Percentiles rank a stretch among this genome's conserved stretches.
Evolutionary conservation across 371 early-diverging fungal species (phyloP).

Genomic region (Lichtheimia hyalospora): DNA sequence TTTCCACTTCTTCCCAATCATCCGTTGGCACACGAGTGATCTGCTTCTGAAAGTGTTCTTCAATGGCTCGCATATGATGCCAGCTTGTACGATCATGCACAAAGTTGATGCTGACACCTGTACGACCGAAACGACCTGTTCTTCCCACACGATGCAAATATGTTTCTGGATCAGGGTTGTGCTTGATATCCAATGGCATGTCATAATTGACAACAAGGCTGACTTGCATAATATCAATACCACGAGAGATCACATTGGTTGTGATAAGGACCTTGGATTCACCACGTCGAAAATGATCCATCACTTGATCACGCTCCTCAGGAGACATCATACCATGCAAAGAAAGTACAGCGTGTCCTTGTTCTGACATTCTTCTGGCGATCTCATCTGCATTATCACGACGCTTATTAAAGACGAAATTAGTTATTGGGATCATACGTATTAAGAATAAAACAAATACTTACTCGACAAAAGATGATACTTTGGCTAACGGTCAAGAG

Average conservation of each 20-base stretch:
- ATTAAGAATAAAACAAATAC: background rate
- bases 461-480: conserved; percentile 93
- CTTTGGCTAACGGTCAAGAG: conserved; percentile 94
- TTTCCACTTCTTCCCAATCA: conserved; percentile 75
- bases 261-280: conserved; percentile 93
- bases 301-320: conserved; percentile 86
- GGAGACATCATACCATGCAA: conserved; percentile 90
- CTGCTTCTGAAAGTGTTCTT: conserved; percentile 71
- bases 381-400: conserved; percentile 87
- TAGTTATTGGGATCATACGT: background rate
- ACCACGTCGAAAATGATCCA: conserved; percentile 92
- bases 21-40: conserved; percentile 81
- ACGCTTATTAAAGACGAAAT: conserved; percentile 29
- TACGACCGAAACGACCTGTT: conserved; percentile 98
- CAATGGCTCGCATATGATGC: conserved; percentile 76
- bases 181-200: conserved; percentile 71
- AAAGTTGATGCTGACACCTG: conserved; percentile 97
- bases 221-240: conserved; percentile 97
- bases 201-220: conserved; percentile 98
- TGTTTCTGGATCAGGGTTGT: conserved; percentile 85
- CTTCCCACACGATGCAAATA: conserved; percentile 99
- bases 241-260: conserved; percentile 96
- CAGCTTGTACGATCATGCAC: conserved; percentile 75
- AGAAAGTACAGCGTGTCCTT: conserved; percentile 83
- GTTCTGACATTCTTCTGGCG: conserved; percentile 69